These are phyloP conservation scores for Phyllachora maydis DNA, from an alignment of 2,329 filamentous ascomycete genomes.

Conservation along the genomic window DNA sequence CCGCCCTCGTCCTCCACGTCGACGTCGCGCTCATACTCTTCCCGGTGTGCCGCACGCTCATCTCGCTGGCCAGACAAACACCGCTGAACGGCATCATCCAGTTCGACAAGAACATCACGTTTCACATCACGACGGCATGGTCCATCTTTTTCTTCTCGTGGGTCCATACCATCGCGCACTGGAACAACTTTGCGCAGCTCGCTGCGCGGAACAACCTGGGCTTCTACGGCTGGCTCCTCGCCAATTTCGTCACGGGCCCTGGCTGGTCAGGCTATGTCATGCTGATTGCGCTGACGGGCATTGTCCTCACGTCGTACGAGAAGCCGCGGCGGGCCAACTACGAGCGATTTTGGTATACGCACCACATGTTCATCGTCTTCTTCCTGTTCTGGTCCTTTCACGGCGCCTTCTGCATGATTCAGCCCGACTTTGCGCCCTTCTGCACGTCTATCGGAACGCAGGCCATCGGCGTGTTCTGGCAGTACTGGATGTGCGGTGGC, in stretches of 20 bases:
- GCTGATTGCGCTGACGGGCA: conserved; percentile 58
- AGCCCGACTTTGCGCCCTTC: conserved; percentile 61
- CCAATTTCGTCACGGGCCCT: conserved; percentile 60
- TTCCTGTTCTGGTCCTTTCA: conserved; percentile 86
- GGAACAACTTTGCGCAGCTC: conserved; percentile 69
- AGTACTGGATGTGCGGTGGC: conserved; percentile 73
- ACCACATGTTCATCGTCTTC: conserved; percentile 75
- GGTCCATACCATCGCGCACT: conserved; percentile 72
- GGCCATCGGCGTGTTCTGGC: conserved; percentile 64
- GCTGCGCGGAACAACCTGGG: conserved; percentile 56
- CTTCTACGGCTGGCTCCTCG: conserved; percentile 56
- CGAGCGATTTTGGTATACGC: conserved; percentile 79
- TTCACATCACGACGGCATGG: conserved; percentile 72
- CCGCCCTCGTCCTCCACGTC: conserved; percentile 61
- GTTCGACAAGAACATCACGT: conserved; percentile 78
- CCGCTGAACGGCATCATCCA: conserved; percentile 73
- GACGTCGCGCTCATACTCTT: conserved; percentile 64
- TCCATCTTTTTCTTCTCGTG: conserved; percentile 78
- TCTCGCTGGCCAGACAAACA: conserved; percentile 61
- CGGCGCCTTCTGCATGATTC: conserved; percentile 80
- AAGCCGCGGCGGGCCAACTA: conserved; percentile 64
- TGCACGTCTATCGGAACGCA: conserved; percentile 46
- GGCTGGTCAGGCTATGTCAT: conserved; percentile 79
- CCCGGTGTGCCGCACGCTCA: conserved; percentile 67
- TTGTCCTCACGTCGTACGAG: conserved; percentile 59